Percentiles rank a stretch among this genome's conserved stretches.
Evolutionary conservation across 2,329 filamentous ascomycete genomes (phyloP).

Genomic region (Knufia petricola): DNA sequence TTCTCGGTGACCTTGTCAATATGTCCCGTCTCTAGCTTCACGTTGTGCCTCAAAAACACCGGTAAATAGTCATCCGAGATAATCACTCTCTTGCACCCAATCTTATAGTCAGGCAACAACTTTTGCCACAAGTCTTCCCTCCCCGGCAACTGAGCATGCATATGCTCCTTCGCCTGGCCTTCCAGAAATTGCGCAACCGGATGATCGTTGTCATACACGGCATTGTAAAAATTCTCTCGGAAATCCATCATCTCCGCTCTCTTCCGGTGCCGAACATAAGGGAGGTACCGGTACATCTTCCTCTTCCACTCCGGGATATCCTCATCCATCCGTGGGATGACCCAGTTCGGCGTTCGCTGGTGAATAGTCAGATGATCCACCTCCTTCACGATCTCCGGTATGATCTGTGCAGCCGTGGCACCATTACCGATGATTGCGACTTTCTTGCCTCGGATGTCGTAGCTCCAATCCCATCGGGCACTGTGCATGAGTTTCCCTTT

Average conservation of each 20-base stretch:
- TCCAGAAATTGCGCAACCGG: conserved; percentile 35
- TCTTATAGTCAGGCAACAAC: conserved; percentile 44
- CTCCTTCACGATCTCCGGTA: conserved; percentile 46
- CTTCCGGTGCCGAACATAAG: conserved; percentile 41
- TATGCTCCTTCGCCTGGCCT: conserved; percentile 27
- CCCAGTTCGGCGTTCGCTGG: conserved; percentile 51
- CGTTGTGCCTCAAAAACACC: conserved; percentile 38
- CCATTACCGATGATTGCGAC: conserved; percentile 53
- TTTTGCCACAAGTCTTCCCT: conserved; percentile 44
- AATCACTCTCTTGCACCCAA: conserved; percentile 37
- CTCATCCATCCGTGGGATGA: conserved; percentile 44
- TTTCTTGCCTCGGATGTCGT: conserved; percentile 44
- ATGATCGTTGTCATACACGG: conserved; percentile 34
- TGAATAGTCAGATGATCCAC: conserved; percentile 44
- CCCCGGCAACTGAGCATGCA: conserved; percentile 40
- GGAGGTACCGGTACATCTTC: conserved; percentile 41
- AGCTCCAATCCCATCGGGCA: conserved; percentile 40
- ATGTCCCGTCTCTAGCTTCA: conserved; percentile 41
- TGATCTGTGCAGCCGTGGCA: conserved; percentile 50
- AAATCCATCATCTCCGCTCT: conserved; percentile 45
- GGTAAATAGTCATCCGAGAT: conserved; percentile 49
- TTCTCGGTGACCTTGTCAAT: conserved; percentile 40
- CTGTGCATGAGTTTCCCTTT: conserved; percentile 27
- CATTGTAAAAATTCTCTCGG: conserved; percentile 40
- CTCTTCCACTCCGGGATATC: conserved; percentile 36